Evolutionary conservation across 78 protist species (phyloP).

Genomic region (Bodo saltans): DNA sequence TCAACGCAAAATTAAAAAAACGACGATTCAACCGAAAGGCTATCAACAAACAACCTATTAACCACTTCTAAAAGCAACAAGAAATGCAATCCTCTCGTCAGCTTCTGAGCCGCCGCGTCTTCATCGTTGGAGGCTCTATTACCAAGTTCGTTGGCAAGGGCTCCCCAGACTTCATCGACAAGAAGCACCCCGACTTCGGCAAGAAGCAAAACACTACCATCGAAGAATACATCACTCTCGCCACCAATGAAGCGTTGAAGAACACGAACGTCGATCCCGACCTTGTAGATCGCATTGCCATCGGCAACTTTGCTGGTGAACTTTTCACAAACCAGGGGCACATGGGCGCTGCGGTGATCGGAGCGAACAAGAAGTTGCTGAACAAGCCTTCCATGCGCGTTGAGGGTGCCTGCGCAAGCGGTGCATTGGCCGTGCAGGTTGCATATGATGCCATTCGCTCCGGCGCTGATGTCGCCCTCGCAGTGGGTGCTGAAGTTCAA

Average conservation of each 20-base stretch:
- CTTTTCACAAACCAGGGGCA: constrained; percentile 34
- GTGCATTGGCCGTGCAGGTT: constrained; percentile 6
- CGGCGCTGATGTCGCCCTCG: constrained; percentile 21
- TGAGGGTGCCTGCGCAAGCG: constrained; percentile 36
- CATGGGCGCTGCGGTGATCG: constrained; percentile 8
- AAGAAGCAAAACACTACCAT: neutral
- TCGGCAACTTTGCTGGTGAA: constrained; percentile 24
- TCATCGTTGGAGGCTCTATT: neutral
- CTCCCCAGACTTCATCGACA: constrained; percentile 16
- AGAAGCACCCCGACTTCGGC: constrained; percentile 6
- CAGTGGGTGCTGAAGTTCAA: constrained; percentile 30
- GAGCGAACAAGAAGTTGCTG: neutral
- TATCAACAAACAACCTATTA: too few species aligned
- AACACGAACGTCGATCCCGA: neutral
- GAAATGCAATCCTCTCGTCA: too few species aligned
- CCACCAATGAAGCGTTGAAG: neutral
- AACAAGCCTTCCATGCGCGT: constrained; percentile 17
- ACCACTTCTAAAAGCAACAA: too few species aligned
- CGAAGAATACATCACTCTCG: neutral
- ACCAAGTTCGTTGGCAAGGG: constrained; percentile 2
- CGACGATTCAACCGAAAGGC: too few species aligned
- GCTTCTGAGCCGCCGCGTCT: too few species aligned
- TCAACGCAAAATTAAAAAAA: too few species aligned
- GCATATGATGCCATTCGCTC: constrained; percentile 10
- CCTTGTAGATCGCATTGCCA: neutral